phyloP scores from a whole-genome alignment of 768 basidiomycete species.

The Termitomyces sp. region DNA sequence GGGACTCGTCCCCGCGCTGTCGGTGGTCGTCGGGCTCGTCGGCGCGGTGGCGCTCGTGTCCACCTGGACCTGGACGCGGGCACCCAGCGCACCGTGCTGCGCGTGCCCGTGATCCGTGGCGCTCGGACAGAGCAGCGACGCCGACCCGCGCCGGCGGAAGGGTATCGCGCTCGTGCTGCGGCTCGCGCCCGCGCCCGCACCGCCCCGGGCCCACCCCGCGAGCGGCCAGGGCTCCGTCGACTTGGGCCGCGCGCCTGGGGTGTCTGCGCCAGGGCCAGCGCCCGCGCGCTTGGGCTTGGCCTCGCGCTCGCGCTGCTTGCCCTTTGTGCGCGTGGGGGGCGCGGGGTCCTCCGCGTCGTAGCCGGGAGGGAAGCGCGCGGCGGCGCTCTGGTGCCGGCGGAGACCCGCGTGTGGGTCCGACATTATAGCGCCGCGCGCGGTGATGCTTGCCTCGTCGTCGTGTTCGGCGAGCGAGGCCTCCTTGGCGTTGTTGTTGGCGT shows the following conservation, averaged over 20 bases:
- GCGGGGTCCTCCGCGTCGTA: background rate
- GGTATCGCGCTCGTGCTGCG: constrained; percentile 13
- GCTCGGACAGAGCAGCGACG: background rate
- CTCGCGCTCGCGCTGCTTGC: constrained; percentile 13
- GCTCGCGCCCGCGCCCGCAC: background rate
- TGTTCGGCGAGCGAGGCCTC: background rate
- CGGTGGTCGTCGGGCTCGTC: background rate
- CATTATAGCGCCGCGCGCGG: constrained; percentile 4
- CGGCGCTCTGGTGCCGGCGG: constrained; percentile 11
- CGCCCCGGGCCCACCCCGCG: background rate
- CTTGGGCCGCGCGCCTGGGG: constrained; percentile 17
- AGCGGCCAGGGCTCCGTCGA: constrained; percentile 26
- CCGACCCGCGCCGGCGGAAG: constrained; percentile 8
- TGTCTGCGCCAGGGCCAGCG: background rate
- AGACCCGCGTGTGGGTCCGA: constrained; percentile 17
- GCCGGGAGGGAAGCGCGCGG: background rate
- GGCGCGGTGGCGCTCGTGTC: background rate
- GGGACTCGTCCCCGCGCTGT: background rate
- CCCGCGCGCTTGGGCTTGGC: no score
- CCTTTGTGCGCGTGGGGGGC: constrained; percentile 3
- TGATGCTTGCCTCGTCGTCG: background rate
- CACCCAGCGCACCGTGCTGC: no score
- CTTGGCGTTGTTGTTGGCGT: background rate
- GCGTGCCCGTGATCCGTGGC: no score
- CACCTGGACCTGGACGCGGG: no score